Conservation (phyloP, 208 protist genomes). For the Trypanosomatidae sp. region DNA sequence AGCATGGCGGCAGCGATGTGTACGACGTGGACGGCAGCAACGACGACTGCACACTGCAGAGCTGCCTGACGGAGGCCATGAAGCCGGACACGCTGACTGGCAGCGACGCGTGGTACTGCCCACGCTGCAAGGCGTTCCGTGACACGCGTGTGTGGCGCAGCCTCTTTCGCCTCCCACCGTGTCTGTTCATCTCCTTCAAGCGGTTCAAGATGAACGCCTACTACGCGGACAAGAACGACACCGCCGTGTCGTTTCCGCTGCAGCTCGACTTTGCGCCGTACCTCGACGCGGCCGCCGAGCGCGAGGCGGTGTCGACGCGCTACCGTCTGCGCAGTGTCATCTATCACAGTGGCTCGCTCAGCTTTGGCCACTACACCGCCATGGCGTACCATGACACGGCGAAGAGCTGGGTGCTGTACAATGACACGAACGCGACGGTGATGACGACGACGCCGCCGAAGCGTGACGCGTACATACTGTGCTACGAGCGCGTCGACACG, state of each 20-base stretch:
- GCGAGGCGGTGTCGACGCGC: conserved; percentile 9
- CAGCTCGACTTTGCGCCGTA: conserved; percentile 40
- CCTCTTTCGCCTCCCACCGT: conserved; percentile 56
- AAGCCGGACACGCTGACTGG: conserved; percentile 37
- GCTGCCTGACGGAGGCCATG: conserved; percentile 21
- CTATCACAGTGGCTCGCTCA: conserved; percentile 61
- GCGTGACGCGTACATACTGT: conserved; percentile 62
- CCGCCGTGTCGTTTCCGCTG: conserved; percentile 32
- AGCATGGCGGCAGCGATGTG: too few relatives aligned
- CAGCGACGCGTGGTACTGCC: conserved; percentile 60
- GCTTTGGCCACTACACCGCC: conserved; percentile 78
- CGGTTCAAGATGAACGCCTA: conserved; percentile 59
- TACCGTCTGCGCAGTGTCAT: conserved; percentile 65
- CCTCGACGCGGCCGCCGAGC: conserved; percentile 28
- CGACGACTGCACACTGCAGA: conserved; percentile 18
- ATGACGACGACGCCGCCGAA: conserved; percentile 5
- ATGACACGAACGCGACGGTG: conserved; percentile 33
- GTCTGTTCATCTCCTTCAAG: conserved; percentile 65
- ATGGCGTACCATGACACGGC: conserved; percentile 26
- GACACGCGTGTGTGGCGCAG: conserved; percentile 33
- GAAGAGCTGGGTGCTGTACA: conserved; percentile 58
- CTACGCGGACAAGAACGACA: conserved; percentile 55
- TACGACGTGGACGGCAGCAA: too few relatives aligned
- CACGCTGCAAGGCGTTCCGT: conserved; percentile 41
- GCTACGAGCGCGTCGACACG: conserved; percentile 28